Evolutionary conservation across 768 basidiomycete genomes (phyloP).

Genomic region (Kwoniella sp.): DNA sequence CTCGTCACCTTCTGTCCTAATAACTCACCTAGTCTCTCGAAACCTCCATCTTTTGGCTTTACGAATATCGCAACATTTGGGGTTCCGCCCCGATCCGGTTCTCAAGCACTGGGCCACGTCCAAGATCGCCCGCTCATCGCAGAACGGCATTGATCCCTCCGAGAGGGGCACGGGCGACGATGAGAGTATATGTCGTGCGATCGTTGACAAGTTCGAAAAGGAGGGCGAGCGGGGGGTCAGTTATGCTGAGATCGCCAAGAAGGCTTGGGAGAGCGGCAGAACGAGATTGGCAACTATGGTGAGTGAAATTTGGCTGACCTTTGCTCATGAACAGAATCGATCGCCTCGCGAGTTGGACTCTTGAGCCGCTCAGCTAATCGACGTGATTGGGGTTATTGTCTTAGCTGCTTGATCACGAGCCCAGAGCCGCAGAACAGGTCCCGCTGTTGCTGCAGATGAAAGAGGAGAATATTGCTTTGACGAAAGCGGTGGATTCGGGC

Average conservation of each 20-base stretch:
- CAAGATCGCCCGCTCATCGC: slow-evolving; percentile 72
- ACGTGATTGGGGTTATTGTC: no score
- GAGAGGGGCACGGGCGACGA: slow-evolving; percentile 68
- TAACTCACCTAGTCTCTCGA: slow-evolving; percentile 78
- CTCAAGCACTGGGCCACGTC: slow-evolving; percentile 95
- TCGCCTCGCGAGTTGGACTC: slow-evolving; percentile 4
- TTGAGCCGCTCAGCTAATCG: no score
- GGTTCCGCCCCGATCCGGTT: slow-evolving; percentile 80
- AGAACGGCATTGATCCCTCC: slow-evolving; percentile 62
- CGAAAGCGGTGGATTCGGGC: slow-evolving; percentile 90
- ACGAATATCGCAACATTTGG: slow-evolving; percentile 80
- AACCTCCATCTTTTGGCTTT: slow-evolving; percentile 90
- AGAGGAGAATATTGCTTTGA: slow-evolving; percentile 81
- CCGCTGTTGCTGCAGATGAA: slow-evolving; percentile 92
- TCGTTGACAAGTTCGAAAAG: slow-evolving; percentile 86
- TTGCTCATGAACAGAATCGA: not conserved
- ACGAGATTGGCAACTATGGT: slow-evolving; percentile 82
- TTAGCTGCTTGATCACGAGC: slow-evolving; percentile 88
- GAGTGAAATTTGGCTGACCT: slow-evolving; percentile 14
- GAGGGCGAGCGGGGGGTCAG: slow-evolving; percentile 73
- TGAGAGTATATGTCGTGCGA: slow-evolving; percentile 73
- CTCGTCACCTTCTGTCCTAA: slow-evolving; percentile 75
- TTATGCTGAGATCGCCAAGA: slow-evolving; percentile 91
- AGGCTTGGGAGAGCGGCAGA: slow-evolving; percentile 87
- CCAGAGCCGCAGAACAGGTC: slow-evolving; percentile 85